Conservation (phyloP, 495 filamentous ascomycete species). For the Penicillium manginii region DNA sequence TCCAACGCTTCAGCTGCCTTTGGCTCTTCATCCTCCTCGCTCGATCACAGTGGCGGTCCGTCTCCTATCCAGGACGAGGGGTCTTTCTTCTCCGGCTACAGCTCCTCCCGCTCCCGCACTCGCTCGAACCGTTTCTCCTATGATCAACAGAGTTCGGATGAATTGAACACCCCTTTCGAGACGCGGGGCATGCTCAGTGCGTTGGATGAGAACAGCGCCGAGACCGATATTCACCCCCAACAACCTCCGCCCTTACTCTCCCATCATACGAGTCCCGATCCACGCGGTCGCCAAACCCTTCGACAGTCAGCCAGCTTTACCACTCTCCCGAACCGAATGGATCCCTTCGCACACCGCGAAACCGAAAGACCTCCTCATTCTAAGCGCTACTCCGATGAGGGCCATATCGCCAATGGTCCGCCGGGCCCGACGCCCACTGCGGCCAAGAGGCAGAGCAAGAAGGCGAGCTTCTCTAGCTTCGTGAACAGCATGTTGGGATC, state of each 20-base stretch:
- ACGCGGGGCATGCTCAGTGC: constrained; percentile 69
- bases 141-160: constrained; percentile 67
- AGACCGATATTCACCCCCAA: constrained; percentile 41
- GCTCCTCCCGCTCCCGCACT: constrained; percentile 36
- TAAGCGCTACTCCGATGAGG: constrained; percentile 88
- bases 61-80: constrained; percentile 51
- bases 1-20: constrained; percentile 52
- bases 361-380: constrained; percentile 53
- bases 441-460: constrained; percentile 67
- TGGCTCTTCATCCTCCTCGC: constrained; percentile 57
- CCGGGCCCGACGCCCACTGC: constrained; percentile 56
- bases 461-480: constrained; percentile 92
- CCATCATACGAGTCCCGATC: constrained; percentile 62
- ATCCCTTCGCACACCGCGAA: constrained; percentile 50
- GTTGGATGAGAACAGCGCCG: constrained; percentile 61
- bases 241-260: constrained; percentile 56
- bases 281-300: constrained; percentile 58
- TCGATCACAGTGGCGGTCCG: constrained; percentile 50
- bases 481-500: constrained; percentile 92
- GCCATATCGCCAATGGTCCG: constrained; percentile 52
- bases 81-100: constrained; percentile 35
- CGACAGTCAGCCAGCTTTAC: constrained; percentile 84
- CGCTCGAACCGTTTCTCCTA: constrained; percentile 55
- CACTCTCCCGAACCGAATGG: constrained; percentile 59
- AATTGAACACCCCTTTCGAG: constrained; percentile 72